Base-by-base conservation (phyloP, 441 rosid genomes). In the Euphorbia corollata region DNA sequence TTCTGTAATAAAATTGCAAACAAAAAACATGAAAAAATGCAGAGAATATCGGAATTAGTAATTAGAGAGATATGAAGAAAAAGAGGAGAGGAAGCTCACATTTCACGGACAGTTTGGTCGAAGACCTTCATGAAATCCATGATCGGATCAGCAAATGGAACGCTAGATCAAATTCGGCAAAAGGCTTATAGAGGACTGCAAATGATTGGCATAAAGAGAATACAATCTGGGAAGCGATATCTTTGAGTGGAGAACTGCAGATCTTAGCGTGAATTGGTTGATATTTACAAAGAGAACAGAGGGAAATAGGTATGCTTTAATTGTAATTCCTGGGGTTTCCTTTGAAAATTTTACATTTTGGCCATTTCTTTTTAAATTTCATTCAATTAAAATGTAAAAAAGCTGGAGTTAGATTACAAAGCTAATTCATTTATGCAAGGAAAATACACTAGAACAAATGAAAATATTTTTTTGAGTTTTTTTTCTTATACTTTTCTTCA, bases 91-190 rank as follows among this genome's bases (percentile, higher is more conserved):
- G 70, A 74, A 71, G 68, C 90, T 30, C 68, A 93, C 99, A 93
- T 93, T 81, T 93, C 96, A 58, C 99, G 96, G 75, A 93, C 96
- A 16, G 97, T 89, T 75, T 93, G 96, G 77, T 93, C 96, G 82
- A 93, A 72, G 51, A 83, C 97, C 90, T 93, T 93, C 90, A 91
- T 87, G 88, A 93, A 86, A 93, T 93, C 96, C 99, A 91, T 93
- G 82, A 72, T 38, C 36, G 75, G 82, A 84, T 81, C 82, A 73
- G 79, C 68, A 15, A 56, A 75, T 41, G 5, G 36, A 18, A 45
- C 9, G 43, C 30, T 41, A 10, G 6, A 59, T 30, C 5, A 18
- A 68, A 23, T 41, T 22, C 8, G 27, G 27, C 8, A 23, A 20
- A 11, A 45, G 51, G 5, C 4, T 6, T 22, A 16, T n/a, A 16